These are phyloP conservation scores for Naganishia sp. DNA, from an alignment of 1,284 basidiomycete species.

Conservation along the genomic window DNA sequence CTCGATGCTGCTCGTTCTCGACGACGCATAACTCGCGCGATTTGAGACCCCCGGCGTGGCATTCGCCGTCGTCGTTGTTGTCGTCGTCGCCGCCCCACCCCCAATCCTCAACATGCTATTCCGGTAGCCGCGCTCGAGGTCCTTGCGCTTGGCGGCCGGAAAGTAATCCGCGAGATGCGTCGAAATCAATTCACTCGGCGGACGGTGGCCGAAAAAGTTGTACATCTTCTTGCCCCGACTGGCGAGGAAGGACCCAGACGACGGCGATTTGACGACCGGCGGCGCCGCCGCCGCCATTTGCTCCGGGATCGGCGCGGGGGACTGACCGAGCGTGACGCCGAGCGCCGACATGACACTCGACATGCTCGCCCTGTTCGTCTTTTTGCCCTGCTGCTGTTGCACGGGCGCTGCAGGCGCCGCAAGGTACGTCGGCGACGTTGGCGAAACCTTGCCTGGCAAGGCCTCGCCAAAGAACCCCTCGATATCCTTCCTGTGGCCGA, in stretches of 20 bases:
- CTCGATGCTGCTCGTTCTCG: slow-evolving; percentile 29
- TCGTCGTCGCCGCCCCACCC: neutral
- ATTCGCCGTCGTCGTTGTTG: neutral
- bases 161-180: slow-evolving; percentile 96
- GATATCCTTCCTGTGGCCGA: slow-evolving; percentile 58
- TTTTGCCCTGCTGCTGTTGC: slow-evolving; percentile 55
- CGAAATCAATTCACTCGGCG: slow-evolving; percentile 94
- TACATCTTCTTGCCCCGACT: slow-evolving; percentile 63
- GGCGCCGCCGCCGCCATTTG: slow-evolving; percentile 36
- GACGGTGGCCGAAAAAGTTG: slow-evolving; percentile 97
- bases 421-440: slow-evolving; percentile 55
- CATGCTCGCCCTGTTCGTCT: slow-evolving; percentile 87
- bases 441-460: slow-evolving; percentile 52
- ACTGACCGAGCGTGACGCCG: slow-evolving; percentile 73
- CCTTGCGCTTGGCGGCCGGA: slow-evolving; percentile 87
- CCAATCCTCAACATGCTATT: slow-evolving; percentile 71
- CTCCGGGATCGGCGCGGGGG: slow-evolving; percentile 55
- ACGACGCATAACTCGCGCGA: slow-evolving; percentile 22
- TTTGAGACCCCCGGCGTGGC: slow-evolving; percentile 15
- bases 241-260: slow-evolving; percentile 48
- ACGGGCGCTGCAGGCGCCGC: slow-evolving; percentile 26
- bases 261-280: slow-evolving; percentile 46
- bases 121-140: slow-evolving; percentile 74
- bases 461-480: slow-evolving; percentile 65
- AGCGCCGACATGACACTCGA: slow-evolving; percentile 92